Conservation (phyloP, 306 rosid genomes). For the Trifolium repens region DNA sequence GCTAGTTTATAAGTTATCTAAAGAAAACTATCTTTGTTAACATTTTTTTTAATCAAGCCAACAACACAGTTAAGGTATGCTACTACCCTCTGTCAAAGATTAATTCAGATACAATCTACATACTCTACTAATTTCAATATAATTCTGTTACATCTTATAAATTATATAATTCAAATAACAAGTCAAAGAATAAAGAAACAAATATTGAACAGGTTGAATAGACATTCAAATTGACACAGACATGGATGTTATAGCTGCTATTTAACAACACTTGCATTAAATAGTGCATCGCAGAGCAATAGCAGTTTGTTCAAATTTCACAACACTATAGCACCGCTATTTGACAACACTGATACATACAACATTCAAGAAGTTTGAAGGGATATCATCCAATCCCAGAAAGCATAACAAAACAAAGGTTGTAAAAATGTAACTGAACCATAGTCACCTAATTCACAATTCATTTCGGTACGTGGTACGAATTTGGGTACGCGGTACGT, state of each 20-base stretch:
- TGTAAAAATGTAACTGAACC: neutral
- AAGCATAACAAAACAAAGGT: neutral
- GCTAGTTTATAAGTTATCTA: neutral
- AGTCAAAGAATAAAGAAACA: slow-evolving; percentile 13
- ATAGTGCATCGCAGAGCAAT: no score
- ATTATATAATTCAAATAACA: no score
- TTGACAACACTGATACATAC: neutral
- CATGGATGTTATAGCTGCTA: no score
- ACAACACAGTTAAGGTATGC: neutral
- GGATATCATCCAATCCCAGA: neutral
- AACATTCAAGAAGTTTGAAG: neutral
- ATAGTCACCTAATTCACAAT: no score
- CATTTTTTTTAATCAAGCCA: neutral
- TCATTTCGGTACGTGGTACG: no score
- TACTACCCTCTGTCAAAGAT: neutral
- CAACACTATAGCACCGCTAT: no score
- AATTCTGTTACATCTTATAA: no score
- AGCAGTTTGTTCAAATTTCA: no score
- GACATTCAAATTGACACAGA: neutral
- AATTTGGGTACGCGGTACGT: no score
- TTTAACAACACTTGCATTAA: no score
- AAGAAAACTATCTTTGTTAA: neutral
- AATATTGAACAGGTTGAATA: neutral
- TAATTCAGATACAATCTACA: neutral
- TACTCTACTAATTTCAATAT: neutral